Percentiles rank a stretch among this genome's conserved stretches.
Evolutionary conservation across 2,329 filamentous ascomycete species (phyloP).

Genomic region (Aspergillus fumigatus): DNA sequence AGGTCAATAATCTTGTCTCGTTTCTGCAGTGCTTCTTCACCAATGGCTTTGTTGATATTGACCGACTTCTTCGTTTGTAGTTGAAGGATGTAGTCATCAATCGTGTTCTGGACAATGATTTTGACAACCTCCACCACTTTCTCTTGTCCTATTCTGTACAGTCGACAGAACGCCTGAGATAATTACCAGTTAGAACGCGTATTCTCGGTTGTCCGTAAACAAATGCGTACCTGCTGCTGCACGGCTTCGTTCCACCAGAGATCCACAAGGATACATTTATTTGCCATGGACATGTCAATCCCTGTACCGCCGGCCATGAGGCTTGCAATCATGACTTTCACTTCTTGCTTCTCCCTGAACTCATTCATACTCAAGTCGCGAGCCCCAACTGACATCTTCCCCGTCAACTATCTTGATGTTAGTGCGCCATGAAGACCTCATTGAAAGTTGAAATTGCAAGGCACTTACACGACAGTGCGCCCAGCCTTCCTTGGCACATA

Average conservation of each 20-base stretch:
- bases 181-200: neutral
- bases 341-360: constrained; percentile 41
- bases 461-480: constrained; percentile 17
- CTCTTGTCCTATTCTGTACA: constrained; percentile 58
- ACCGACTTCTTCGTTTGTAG: constrained; percentile 41
- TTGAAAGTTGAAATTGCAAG: neutral
- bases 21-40: constrained; percentile 13
- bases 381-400: constrained; percentile 42
- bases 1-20: constrained; percentile 16
- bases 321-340: constrained; percentile 51
- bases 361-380: constrained; percentile 44
- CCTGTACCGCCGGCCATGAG: constrained; percentile 55
- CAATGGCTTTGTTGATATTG: constrained; percentile 22
- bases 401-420: constrained; percentile 38
- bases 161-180: constrained; percentile 50
- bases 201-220: neutral
- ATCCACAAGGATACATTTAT: constrained; percentile 53
- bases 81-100: neutral
- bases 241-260: constrained; percentile 58
- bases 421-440: neutral
- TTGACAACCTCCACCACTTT: neutral
- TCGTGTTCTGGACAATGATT: neutral
- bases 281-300: constrained; percentile 59
- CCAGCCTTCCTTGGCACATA: constrained; percentile 52
- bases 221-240: constrained; percentile 54